Percentiles rank a stretch among this genome's conserved stretches.
Conservation (phyloP, 202 grass and related monocot genomes). For the Eragrostis tef region DNA sequence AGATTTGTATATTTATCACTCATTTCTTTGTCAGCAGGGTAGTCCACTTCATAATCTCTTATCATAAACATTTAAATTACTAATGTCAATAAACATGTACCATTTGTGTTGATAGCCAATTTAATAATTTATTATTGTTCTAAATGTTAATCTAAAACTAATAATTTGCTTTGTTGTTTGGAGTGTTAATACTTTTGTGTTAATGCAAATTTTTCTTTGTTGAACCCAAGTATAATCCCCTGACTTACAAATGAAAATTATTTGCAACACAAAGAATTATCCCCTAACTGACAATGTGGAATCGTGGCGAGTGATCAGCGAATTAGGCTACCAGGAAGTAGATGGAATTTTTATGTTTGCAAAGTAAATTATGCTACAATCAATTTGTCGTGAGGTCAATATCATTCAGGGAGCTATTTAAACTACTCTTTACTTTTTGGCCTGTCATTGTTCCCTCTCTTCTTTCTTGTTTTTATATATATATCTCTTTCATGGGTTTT, state of each 20-base stretch:
- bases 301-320: background rate
- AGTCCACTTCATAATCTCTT: background rate
- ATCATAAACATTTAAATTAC: background rate
- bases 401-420: conserved; percentile 17
- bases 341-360: background rate
- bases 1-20: background rate
- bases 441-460: background rate
- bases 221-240: no score
- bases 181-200: no score
- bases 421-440: background rate
- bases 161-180: no score
- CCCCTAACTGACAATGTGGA: background rate
- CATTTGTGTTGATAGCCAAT: background rate
- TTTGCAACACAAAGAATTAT: no score
- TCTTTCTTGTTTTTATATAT: background rate
- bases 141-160: background rate
- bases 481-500: background rate
- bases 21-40: background rate
- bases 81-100: background rate
- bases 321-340: conserved; percentile 10
- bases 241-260: no score
- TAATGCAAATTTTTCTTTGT: no score
- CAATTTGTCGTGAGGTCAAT: background rate
- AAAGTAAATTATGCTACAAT: conserved; percentile 8
- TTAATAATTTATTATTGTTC: background rate